Conservation (phyloP, 2,329 filamentous ascomycete species). For the Colletotrichum brevisporum region DNA sequence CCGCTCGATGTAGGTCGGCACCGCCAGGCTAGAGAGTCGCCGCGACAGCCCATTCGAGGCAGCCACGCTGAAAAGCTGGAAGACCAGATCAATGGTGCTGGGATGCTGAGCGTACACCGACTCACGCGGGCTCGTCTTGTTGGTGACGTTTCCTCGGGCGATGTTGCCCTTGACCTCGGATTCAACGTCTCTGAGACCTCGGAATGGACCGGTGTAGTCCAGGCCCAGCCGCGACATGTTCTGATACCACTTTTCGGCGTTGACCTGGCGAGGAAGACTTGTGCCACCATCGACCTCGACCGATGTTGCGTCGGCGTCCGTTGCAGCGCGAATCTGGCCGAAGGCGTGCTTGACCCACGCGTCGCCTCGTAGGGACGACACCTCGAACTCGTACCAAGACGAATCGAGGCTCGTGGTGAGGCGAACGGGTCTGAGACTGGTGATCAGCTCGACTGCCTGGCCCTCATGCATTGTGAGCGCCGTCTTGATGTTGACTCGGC, state of each 20-base stretch:
- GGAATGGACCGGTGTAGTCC: slow-evolving; percentile 46
- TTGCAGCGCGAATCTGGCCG: background rate
- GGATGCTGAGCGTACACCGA: slow-evolving; percentile 54
- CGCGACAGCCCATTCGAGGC: slow-evolving; percentile 13
- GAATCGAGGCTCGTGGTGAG: slow-evolving; percentile 46
- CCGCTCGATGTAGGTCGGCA: slow-evolving; percentile 24
- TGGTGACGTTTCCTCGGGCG: slow-evolving; percentile 11
- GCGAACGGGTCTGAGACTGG: slow-evolving; percentile 45
- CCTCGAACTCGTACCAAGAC: slow-evolving; percentile 51
- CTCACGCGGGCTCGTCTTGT: background rate
- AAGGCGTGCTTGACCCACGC: slow-evolving; percentile 24
- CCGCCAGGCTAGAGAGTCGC: slow-evolving; percentile 3
- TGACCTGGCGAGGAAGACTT: slow-evolving; percentile 42
- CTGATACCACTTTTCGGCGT: slow-evolving; percentile 44
- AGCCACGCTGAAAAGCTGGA: slow-evolving; percentile 49
- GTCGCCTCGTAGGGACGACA: slow-evolving; percentile 46
- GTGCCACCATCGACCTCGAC: too few species aligned
- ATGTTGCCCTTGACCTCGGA: slow-evolving; percentile 5
- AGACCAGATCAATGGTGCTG: slow-evolving; percentile 51
- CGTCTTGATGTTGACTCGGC: slow-evolving; percentile 47
- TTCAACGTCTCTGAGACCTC: slow-evolving; percentile 40
- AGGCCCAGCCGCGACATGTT: slow-evolving; percentile 47
- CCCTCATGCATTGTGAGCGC: slow-evolving; percentile 49
- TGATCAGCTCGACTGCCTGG: slow-evolving; percentile 49
- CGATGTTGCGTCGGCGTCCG: background rate